Evolutionary conservation across 352 stramenopile species (phyloP).

Genomic region (Peronosclerospora sorghi): DNA sequence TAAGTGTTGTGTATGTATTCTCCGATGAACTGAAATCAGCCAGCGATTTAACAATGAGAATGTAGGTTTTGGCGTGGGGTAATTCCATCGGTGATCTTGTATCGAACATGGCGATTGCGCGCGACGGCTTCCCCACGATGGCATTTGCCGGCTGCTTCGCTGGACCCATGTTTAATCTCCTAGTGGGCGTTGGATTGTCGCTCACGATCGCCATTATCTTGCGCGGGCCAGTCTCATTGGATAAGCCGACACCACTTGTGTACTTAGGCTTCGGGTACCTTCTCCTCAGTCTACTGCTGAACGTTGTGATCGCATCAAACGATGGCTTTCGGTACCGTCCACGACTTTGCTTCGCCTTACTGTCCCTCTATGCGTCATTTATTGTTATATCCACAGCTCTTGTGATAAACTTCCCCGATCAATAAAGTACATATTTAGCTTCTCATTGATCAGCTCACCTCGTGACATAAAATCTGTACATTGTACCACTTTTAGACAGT

Average conservation of each 20-base stretch:
- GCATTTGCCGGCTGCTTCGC: constrained; percentile 76
- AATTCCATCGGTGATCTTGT: constrained; percentile 76
- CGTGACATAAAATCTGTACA: too few relatives aligned
- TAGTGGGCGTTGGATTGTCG: constrained; percentile 56
- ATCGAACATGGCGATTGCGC: constrained; percentile 68
- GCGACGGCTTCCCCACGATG: constrained; percentile 75
- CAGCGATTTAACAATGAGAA: not conserved
- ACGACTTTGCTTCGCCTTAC: constrained; percentile 46
- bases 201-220: constrained; percentile 50
- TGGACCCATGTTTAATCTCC: constrained; percentile 71
- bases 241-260: constrained; percentile 39
- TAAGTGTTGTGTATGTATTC: constrained; percentile 18
- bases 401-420: constrained; percentile 21
- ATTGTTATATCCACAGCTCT: constrained; percentile 51
- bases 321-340: constrained; percentile 52
- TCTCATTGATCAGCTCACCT: constrained; percentile 21
- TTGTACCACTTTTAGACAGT: too few relatives aligned
- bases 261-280: constrained; percentile 64
- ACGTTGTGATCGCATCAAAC: constrained; percentile 39
- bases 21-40: not conserved
- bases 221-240: constrained; percentile 44
- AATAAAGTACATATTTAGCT: constrained; percentile 16
- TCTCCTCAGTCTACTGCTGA: constrained; percentile 51
- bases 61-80: constrained; percentile 60
- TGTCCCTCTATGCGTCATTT: constrained; percentile 54